Conservation (phyloP, 2,329 filamentous ascomycete genomes). For the Botryotinia globosa region DNA sequence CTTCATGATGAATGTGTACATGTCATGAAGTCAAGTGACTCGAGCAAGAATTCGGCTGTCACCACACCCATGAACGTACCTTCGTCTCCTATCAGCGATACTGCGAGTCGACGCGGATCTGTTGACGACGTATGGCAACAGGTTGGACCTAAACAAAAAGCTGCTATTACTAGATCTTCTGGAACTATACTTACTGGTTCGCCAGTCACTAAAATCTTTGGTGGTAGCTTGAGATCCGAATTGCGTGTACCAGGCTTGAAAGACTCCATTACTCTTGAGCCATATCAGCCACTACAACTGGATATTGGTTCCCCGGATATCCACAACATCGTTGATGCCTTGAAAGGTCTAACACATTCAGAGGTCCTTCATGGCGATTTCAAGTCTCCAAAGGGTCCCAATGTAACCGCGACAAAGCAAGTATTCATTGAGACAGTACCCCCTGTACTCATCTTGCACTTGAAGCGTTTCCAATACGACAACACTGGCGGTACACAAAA, state of each 20-base stretch:
- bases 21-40: conserved; percentile 54
- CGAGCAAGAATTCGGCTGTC: conserved; percentile 42
- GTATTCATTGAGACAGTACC: conserved; percentile 90
- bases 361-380: conserved; percentile 87
- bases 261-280: conserved; percentile 86
- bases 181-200: conserved; percentile 72
- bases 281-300: conserved; percentile 90
- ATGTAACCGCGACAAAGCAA: conserved; percentile 83
- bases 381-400: conserved; percentile 71
- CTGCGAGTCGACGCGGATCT: conserved; percentile 36
- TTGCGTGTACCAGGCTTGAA: conserved; percentile 83
- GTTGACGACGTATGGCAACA: conserved; percentile 79
- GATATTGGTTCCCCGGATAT: conserved; percentile 88
- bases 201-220: conserved; percentile 91
- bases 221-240: conserved; percentile 85
- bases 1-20: conserved; percentile 88
- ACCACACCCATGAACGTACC: conserved; percentile 43
- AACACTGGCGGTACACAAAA: conserved; percentile 85
- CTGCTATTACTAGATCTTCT: conserved; percentile 81
- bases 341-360: conserved; percentile 78
- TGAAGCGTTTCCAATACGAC: conserved; percentile 97
- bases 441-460: conserved; percentile 86
- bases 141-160: conserved; percentile 86
- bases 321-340: conserved; percentile 85
- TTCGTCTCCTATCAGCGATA: conserved; percentile 46